phyloP scores from a whole-genome alignment of 2,329 filamentous ascomycete species.

The Curvularia hawaiiensis region DNA sequence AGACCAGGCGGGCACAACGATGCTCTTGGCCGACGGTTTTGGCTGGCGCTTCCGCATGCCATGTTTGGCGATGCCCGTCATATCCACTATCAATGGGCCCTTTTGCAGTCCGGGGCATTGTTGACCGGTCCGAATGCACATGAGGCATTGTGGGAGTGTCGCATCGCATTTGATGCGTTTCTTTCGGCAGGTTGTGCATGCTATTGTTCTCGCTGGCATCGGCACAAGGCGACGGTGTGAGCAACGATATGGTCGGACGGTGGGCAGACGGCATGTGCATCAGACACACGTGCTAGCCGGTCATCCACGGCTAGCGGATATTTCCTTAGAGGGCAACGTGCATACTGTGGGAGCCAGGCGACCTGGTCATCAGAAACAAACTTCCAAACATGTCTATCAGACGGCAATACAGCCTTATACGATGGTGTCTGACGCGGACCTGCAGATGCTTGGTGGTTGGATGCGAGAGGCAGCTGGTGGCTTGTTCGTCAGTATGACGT shows the following conservation, averaged over 20 bases:
- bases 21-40: background rate
- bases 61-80: conserved; percentile 26
- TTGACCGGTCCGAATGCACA: conserved; percentile 32
- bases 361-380: background rate
- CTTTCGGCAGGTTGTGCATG: conserved; percentile 37
- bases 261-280: background rate
- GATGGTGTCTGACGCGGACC: background rate
- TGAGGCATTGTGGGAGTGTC: conserved; percentile 37
- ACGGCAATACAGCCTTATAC: background rate
- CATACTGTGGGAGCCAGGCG: background rate
- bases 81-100: conserved; percentile 40
- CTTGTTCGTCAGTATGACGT: background rate
- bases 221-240: background rate
- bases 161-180: conserved; percentile 44
- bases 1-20: background rate
- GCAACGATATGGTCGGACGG: background rate
- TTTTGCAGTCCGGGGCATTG: conserved; percentile 34
- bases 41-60: conserved; percentile 22
- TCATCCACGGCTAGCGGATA: background rate
- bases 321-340: background rate
- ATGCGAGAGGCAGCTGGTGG: background rate
- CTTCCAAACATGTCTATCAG: background rate
- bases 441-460: background rate
- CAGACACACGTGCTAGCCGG: background rate
- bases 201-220: conserved; percentile 36